Percentiles rank a stretch among this genome's conserved stretches.
Conservation (phyloP, 768 basidiomycete genomes). For the Coprinopsis sp. region DNA sequence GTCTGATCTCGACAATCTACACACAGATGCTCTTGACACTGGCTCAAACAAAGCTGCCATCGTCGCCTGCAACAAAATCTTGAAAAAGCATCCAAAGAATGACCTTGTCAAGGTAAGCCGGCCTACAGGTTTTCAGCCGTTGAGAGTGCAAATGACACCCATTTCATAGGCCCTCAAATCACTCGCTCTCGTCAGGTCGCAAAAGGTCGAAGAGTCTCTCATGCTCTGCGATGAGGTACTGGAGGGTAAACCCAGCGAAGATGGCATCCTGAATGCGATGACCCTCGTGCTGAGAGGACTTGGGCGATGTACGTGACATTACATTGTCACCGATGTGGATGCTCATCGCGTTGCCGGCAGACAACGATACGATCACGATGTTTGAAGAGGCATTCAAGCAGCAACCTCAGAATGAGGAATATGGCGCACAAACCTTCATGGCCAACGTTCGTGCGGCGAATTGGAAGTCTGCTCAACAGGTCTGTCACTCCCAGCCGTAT, state of each 20-base stretch:
- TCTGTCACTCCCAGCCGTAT: constrained; percentile 18
- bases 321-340: neutral
- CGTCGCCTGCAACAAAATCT: constrained; percentile 78
- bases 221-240: constrained; percentile 77
- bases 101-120: constrained; percentile 59
- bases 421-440: constrained; percentile 80
- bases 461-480: constrained; percentile 87
- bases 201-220: constrained; percentile 83
- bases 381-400: constrained; percentile 84
- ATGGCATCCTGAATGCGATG: constrained; percentile 72
- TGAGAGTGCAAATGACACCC: constrained; percentile 3
- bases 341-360: constrained; percentile 24
- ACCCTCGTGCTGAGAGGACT: constrained; percentile 79
- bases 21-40: constrained; percentile 76
- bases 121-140: constrained; percentile 14
- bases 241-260: constrained; percentile 65
- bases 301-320: constrained; percentile 50
- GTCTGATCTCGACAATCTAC: constrained; percentile 1
- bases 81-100: constrained; percentile 80
- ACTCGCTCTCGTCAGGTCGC: constrained; percentile 75
- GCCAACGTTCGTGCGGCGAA: constrained; percentile 74
- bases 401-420: constrained; percentile 76
- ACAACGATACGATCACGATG: constrained; percentile 78
- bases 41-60: constrained; percentile 85
- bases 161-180: constrained; percentile 68